phyloP scores from a whole-genome alignment of 805 yeast genomes.

The Nakazawaea ambrosiae region DNA sequence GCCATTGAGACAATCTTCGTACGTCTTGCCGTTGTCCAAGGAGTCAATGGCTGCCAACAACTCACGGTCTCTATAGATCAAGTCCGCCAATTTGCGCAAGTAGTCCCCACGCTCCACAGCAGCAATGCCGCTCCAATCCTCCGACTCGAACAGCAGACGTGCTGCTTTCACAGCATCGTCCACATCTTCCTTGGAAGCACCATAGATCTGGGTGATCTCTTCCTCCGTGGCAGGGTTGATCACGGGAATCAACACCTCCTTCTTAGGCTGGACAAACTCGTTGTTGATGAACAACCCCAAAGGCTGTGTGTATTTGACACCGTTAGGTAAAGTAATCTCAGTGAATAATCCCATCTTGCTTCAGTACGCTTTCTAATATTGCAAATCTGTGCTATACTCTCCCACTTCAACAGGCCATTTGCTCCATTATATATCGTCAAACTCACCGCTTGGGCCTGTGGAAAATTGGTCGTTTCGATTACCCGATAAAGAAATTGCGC shows the following conservation, averaged over 20 bases:
- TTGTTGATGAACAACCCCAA: slow-evolving; percentile 61
- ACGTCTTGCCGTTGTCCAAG: slow-evolving; percentile 52
- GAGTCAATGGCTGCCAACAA: slow-evolving; percentile 49
- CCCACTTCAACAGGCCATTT: too few relatives aligned
- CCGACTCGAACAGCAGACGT: slow-evolving; percentile 44
- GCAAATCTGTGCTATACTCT: too few relatives aligned
- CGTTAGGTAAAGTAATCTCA: slow-evolving; percentile 61
- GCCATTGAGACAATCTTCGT: slow-evolving; percentile 33
- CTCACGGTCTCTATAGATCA: slow-evolving; percentile 43
- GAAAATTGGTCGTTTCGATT: not conserved
- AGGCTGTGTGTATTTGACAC: slow-evolving; percentile 32
- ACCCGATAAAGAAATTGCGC: not conserved
- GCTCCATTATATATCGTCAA: too few relatives aligned
- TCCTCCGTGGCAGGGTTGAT: slow-evolving; percentile 62
- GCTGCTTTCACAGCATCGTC: slow-evolving; percentile 66
- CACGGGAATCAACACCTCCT: slow-evolving; percentile 53
- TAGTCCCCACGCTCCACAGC: slow-evolving; percentile 48
- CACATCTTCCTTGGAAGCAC: slow-evolving; percentile 51
- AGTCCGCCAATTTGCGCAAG: slow-evolving; percentile 42
- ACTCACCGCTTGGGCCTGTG: slow-evolving; percentile 6
- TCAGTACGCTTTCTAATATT: too few relatives aligned
- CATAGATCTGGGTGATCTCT: slow-evolving; percentile 48
- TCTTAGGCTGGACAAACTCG: slow-evolving; percentile 49
- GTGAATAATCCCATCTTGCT: slow-evolving; percentile 12
- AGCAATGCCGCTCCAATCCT: slow-evolving; percentile 37